phyloP scores from a whole-genome alignment of 306 rosid species.

The Casuarina equisetifolia region DNA sequence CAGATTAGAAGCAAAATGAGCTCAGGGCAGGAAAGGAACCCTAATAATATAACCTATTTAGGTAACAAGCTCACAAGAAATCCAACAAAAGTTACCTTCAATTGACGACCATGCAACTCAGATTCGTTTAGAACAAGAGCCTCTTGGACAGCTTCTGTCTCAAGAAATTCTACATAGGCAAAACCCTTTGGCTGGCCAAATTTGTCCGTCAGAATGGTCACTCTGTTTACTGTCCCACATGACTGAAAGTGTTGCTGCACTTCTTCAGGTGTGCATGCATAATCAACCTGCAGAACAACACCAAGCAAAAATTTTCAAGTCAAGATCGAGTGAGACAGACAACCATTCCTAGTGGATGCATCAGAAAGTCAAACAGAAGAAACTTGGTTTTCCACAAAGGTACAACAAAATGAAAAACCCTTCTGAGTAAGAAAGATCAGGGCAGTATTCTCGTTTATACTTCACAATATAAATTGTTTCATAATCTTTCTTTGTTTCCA shows the following conservation, averaged over 20 bases:
- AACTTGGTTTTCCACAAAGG: not conserved
- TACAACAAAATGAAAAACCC: not conserved
- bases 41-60: not conserved
- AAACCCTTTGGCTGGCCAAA: slow-evolving; percentile 95
- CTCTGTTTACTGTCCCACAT: slow-evolving; percentile 91
- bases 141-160: slow-evolving; percentile 88
- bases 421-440: not conserved
- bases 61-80: slow-evolving; percentile 4
- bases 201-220: slow-evolving; percentile 87
- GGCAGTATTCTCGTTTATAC: not conserved
- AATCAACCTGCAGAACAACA: slow-evolving; percentile 72
- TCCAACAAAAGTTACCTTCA: slow-evolving; percentile 55
- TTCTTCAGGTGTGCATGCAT: slow-evolving; percentile 98
- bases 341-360: not conserved
- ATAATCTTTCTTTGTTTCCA: not conserved
- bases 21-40: slow-evolving; percentile 15
- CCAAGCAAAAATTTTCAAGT: slow-evolving; percentile 28
- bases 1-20: not conserved
- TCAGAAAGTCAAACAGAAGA: not conserved
- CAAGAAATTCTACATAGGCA: slow-evolving; percentile 89
- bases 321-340: slow-evolving; percentile 21
- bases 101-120: slow-evolving; percentile 88
- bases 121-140: slow-evolving; percentile 77
- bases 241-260: slow-evolving; percentile 97
- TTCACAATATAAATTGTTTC: not conserved